Evolutionary conservation across 371 early-diverging fungal species (phyloP), one percentile per base, ranked within the genome.

Genomic region (Mucor indicus): DNA sequence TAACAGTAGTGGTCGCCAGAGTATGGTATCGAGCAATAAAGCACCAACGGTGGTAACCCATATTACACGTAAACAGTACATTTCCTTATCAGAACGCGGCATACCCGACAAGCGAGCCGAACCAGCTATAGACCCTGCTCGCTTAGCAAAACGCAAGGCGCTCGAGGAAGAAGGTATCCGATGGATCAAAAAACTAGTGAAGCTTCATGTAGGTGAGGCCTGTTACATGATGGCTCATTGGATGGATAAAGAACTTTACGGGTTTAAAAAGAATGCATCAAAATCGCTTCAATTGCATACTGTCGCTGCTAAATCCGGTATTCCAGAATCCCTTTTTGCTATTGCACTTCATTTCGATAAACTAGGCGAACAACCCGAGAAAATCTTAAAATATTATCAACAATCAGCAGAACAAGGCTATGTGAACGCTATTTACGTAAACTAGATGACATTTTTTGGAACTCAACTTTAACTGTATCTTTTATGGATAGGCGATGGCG

Each of bases 121-220:
- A n/a, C n/a, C n/a, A n/a, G n/a, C n/a, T n/a, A n/a, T n/a, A n/a
- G n/a, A n/a, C n/a, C n/a, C n/a, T n/a, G n/a, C n/a, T n/a, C n/a
- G n/a, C n/a, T n/a, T n/a, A n/a, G n/a, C n/a, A 15, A 55, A 39
- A 20, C 22, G 43, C 24, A 54, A 43, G 17, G 38, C 48, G 8
- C 36, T 73, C 22, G 60, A 79, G 33, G 89, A 88, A 11, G 71
- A 66, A 60, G 87, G 82, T 0, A 58, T 83, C 2, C 84, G 84
- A 56, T 87, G 87, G 89, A 79, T 88, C 38, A 75, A 82, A 40
- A 69, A 72, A 29, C 67, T 89, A 10, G 84, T 83, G 27, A 82
- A 83, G 56, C 72, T 79, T 47, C 76, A 83, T 33, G 70, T 81
- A 46, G 69, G 81, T 1, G 89, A 87, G 55, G 89, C 90, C 1